A percentile compares a stretch with the other conserved stretches of the same genome.
phyloP scores from a whole-genome alignment of 208 protist genomes.

The Acanthamoeba triangularis region DNA sequence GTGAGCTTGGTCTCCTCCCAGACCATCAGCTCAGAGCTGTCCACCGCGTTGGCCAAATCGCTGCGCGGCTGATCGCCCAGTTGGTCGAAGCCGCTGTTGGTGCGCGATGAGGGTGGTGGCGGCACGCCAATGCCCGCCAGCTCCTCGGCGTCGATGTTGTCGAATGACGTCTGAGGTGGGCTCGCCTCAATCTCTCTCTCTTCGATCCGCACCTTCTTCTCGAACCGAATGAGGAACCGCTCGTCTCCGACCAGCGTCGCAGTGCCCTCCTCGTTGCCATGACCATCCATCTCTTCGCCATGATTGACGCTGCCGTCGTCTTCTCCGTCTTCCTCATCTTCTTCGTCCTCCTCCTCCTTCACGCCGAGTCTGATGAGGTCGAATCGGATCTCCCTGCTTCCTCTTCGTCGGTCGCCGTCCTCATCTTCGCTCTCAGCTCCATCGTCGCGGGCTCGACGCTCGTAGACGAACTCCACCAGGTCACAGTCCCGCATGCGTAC shows the following conservation, averaged over 20 bases:
- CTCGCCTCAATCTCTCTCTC: background rate
- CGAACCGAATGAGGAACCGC: slow-evolving; percentile 16
- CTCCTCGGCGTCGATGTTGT: slow-evolving; percentile 61
- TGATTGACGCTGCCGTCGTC: background rate
- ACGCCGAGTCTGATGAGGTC: background rate
- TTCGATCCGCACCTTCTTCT: slow-evolving; percentile 57
- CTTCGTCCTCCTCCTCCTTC: slow-evolving; percentile 21
- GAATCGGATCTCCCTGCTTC: background rate
- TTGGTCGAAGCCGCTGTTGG: background rate
- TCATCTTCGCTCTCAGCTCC: background rate
- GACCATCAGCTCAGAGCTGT: slow-evolving; percentile 23
- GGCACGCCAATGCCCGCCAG: background rate
- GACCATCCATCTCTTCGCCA: background rate
- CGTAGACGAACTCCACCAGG: slow-evolving; percentile 28
- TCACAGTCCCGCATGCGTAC: slow-evolving; percentile 49
- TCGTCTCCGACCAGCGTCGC: background rate
- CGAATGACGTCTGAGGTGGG: background rate
- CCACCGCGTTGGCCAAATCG: background rate
- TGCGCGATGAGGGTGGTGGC: background rate
- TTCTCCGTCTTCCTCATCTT: background rate
- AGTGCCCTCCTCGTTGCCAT: background rate
- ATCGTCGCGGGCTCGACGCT: background rate
- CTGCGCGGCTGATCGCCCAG: background rate
- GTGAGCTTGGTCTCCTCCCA: slow-evolving; percentile 33
- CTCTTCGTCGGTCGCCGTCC: background rate